Base-by-base conservation (phyloP, 768 basidiomycete genomes). In the Auricularia sp. region DNA sequence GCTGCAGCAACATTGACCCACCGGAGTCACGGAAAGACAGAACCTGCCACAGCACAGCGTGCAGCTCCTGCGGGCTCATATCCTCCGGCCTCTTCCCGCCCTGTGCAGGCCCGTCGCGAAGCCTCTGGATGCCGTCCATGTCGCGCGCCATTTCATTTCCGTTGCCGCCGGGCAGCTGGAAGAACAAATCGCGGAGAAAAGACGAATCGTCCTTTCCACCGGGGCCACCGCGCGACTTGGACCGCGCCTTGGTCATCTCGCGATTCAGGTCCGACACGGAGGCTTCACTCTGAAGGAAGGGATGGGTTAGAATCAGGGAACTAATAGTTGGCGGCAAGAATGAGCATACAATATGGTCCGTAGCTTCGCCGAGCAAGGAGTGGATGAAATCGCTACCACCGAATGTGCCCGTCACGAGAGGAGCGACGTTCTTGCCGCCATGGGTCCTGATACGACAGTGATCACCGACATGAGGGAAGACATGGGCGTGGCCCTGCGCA, bases 391-490 rank as follows among this genome's bases (percentile, higher is more conserved):
- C 91, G 67, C 81, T 87, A 0, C 82, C 83, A 3, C 90, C 88
- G 70, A 92, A 91, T 0, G 89, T 85, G 0, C 91, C 91, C 3
- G 93, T 94, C 11, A 93, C 87, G 60, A 95, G 79, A 2, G 91
- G 91, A 0, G 90, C 86, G 42, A 93, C 91, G 75, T 79, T 78
- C 68, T 83, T 81, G 0, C 93, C 90, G 64, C 86, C 83, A 0
- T 86, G 90, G 12, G 89, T 85, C 62, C 86, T 85, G 36, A 96
- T 78, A 43, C 86, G 81, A 10, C 87, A 87, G 60, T 84, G 81
- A 64, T 91, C 87, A 3, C 95, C 95, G 36, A 96, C 90, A 69
- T 98, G 94, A 35, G 84, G 73, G 75, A 97, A 98, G 3, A 96
- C 87, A 53, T 92, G 77, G 0, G 73, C 67, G 72, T 93, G 78